Evolutionary conservation across 306 rosid species (phyloP).

Genomic region (Trifolium dubium): DNA sequence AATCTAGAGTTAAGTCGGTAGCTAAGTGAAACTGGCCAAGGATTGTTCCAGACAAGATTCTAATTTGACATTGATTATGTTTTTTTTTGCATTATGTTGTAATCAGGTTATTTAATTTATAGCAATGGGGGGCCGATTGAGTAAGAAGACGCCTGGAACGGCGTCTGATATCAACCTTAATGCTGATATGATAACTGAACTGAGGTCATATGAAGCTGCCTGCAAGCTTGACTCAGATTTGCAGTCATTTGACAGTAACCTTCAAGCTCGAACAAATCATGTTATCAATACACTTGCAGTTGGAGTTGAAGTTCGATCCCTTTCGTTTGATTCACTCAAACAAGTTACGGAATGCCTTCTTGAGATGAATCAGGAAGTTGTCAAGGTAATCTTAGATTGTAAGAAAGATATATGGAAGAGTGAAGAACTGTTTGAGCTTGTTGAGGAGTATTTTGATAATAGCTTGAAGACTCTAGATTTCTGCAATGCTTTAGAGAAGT

Average conservation of each 20-base stretch:
- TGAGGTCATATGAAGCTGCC: conserved; percentile 75
- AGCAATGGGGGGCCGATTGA: conserved; percentile 73
- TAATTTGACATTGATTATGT: conserved; percentile 41
- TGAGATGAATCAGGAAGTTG: conserved; percentile 93
- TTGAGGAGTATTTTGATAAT: conserved; percentile 84
- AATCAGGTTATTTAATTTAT: conserved; percentile 35
- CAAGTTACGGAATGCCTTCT: conserved; percentile 77
- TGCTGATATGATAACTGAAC: conserved; percentile 52
- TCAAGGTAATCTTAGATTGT: conserved; percentile 75
- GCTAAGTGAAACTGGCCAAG: background rate
- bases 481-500: conserved; percentile 76
- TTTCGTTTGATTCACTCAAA: conserved; percentile 77
- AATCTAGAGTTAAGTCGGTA: background rate
- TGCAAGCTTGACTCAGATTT: conserved; percentile 67
- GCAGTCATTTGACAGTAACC: conserved; percentile 60
- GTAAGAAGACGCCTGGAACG: conserved; percentile 60
- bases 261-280: conserved; percentile 69
- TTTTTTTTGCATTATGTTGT: background rate
- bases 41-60: background rate
- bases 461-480: conserved; percentile 87
- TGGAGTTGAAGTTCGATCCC: conserved; percentile 83
- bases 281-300: conserved; percentile 70
- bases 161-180: conserved; percentile 44
- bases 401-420: conserved; percentile 88
- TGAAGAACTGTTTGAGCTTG: conserved; percentile 78